phyloP scores from a whole-genome alignment of 176 grass and related monocot species.

The Oryza rufipogon region DNA sequence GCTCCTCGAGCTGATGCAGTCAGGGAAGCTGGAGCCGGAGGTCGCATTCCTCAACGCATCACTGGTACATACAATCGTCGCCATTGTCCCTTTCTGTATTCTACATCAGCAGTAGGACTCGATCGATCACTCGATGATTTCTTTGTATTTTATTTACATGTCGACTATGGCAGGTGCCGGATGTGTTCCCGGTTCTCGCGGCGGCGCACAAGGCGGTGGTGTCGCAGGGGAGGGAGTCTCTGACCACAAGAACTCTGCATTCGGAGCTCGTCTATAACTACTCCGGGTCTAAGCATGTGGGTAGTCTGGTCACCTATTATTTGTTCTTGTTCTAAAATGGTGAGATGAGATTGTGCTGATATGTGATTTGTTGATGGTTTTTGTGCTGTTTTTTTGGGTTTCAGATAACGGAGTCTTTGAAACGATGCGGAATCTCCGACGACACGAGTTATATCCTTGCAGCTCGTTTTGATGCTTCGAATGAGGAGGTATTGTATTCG shows the following conservation, averaged over 20 bases:
- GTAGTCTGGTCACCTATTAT: neutral
- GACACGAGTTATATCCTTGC: constrained; percentile 78
- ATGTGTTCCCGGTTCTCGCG: constrained; percentile 79
- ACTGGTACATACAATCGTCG: constrained; percentile 46
- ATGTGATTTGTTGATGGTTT: neutral
- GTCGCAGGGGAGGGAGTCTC: constrained; percentile 70
- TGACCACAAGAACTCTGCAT: constrained; percentile 85
- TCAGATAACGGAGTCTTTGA: constrained; percentile 85
- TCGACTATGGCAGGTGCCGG: constrained; percentile 61
- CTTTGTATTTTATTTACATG: neutral
- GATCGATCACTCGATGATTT: neutral
- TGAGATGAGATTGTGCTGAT: neutral
- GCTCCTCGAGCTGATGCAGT: constrained; percentile 80
- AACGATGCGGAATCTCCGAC: constrained; percentile 84
- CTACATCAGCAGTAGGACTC: neutral
- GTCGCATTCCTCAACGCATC: constrained; percentile 77
- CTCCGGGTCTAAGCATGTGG: constrained; percentile 92
- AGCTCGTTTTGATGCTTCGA: constrained; percentile 79
- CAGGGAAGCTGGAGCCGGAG: constrained; percentile 82
- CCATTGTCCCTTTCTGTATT: neutral
- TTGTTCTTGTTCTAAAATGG: no score
- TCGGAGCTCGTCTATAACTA: constrained; percentile 95
- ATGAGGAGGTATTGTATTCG: constrained; percentile 66
- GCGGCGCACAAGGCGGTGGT: constrained; percentile 83
- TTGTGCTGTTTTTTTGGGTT: neutral